Evolutionary conservation across 2,329 filamentous ascomycete species (phyloP), one percentile per base, ranked within the genome.

Genomic region (Arthrobotrys conoides): DNA sequence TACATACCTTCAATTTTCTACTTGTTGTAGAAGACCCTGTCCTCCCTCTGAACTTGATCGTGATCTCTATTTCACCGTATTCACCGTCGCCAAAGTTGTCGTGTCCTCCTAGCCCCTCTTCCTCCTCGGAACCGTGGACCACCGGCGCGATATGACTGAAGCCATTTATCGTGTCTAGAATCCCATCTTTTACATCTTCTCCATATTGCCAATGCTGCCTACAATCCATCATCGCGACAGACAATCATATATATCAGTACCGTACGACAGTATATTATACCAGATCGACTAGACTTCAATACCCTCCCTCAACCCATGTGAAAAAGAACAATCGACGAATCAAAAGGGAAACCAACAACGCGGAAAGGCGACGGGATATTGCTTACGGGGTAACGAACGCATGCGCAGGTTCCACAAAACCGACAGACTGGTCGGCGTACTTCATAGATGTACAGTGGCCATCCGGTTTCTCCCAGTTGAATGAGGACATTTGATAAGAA

Each of bases 401-500:
- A 41, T n/a, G n/a, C n/a, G 65, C 46, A 36, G 72, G 72, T 76
- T 76, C 72, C 72, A 76, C 72, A 71, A 76, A 76, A 44, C 72
- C 72, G 53, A 41, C 72, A 68, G 65, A 36, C 66, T 76, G 72
- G 59, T 76, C 70, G 61, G 70, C 48, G 48, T 70, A 76, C 65
- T 76, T 76, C 72, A 76, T 76, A 66, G 72, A 48, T 33, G 72
- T 65, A 20, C 44, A 46, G 66, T 63, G 57, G 48, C 48, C 66
- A 70, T 76, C 66, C 27, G 72, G 66, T 46, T 76, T 71, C 51
- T 49, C 66, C 72, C 72, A 76, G 57, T 61, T 71, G 72, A 73
- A 67, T 63, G 66, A 70, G 66, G 72, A 76, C 72, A 76, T 76
- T 76, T 76, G 72, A 61, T 61, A 44, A 44, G n/a, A 46, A 18